These are phyloP conservation scores for Eragrostis nindensis DNA, from an alignment of 176 grass and related monocot species.

Conservation along the genomic window DNA sequence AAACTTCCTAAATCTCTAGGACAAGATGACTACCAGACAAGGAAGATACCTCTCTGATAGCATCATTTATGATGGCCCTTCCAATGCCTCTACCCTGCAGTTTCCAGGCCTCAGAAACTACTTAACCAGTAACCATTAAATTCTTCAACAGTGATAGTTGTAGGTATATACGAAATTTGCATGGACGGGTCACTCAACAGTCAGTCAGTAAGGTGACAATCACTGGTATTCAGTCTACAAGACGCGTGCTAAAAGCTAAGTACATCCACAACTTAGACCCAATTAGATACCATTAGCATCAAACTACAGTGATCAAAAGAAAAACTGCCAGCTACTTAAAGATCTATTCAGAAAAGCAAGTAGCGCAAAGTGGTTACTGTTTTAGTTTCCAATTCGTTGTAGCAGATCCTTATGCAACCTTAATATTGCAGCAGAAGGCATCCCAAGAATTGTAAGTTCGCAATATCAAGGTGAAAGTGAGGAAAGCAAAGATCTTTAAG, in stretches of 20 bases:
- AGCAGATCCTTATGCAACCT: no score
- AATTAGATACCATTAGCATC: no score
- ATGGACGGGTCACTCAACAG: neutral
- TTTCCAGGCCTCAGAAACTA: constrained; percentile 21
- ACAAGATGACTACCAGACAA: neutral
- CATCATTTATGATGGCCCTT: constrained; percentile 62
- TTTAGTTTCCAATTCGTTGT: no score
- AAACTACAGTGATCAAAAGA: neutral
- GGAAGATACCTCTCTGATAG: constrained; percentile 56
- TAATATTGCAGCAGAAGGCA: neutral
- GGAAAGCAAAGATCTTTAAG: neutral
- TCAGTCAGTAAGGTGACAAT: neutral
- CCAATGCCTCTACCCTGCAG: constrained; percentile 74
- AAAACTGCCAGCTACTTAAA: no score
- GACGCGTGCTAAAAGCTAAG: no score
- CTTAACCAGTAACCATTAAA: neutral
- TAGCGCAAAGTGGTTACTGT: no score
- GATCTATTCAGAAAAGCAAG: no score
- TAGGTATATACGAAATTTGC: neutral
- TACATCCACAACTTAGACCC: no score
- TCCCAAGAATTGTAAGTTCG: neutral
- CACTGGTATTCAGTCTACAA: no score
- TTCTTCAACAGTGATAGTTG: neutral
- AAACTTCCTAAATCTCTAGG: neutral
- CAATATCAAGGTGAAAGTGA: neutral